Base-by-base conservation (phyloP, 2,329 filamentous ascomycete species). In the Verticillium isaacii region DNA sequence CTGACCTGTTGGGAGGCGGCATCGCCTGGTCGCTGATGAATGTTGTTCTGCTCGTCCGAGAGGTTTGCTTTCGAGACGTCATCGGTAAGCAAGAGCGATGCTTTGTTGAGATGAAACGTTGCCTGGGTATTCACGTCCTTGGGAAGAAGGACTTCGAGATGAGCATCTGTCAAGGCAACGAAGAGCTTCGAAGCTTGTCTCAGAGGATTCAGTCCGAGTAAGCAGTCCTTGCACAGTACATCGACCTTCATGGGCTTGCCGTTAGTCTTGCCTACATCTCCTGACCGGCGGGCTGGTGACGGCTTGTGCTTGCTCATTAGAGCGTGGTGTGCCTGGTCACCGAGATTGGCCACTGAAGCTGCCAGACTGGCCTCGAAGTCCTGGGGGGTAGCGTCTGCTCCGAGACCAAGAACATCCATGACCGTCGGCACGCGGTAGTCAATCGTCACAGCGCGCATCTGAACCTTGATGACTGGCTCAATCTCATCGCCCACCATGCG, bases 401-500 rank as follows among this genome's bases (percentile, higher is more conserved):
- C 81, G 2, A 96, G 80, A 0, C 87, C 89, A 7, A 96, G 82
- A 5, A 96, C 74, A 59, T 92, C 91, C 80, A 96, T 89, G 0
- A 97, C 74, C 0, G 91, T 92, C 0, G 91, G 85, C 4, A 98
- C 90, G 17, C 89, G 89, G 73, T 99, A 99, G 72, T 99, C 96
- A n/a, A 92, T 75, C 63, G 87, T 89, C 5, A 96, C 68, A 64
- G 96, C 93, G 74, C 90, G 91, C 52, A 98, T 77, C 72, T 96
- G 96, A 62, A 97, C 74, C 72, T 96, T 97, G 66, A 97, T 80
- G 7, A 92, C 88, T 0, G 96, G 94, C 66, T 98, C 94, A 77
- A 96, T 91, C 72, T 98, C 94, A 71, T 98, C 93, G 0, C 92
- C 92, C 66, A 99, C 91, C 77, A 97, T 90, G 58, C 95, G 86